Base-by-base conservation (phyloP, 352 stramenopile genomes). In the Pythium monospermum region DNA sequence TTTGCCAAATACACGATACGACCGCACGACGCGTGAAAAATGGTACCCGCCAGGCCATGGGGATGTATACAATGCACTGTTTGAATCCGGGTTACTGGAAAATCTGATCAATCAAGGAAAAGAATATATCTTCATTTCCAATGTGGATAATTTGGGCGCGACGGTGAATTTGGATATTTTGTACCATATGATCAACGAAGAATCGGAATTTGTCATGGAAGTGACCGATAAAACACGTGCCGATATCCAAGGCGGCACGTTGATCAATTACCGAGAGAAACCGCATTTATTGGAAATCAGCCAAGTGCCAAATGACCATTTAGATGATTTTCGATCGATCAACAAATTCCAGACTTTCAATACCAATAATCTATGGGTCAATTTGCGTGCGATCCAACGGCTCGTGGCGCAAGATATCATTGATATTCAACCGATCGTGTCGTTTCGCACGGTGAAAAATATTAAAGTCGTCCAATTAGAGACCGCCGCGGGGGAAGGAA, bases 61-160 rank as follows among this genome's bases (percentile, higher is more conserved):
- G 57, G 97, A 99, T 69, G 85, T 99, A 5, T 99, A 99, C 75
- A 96, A 98, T 39, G 96, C 96, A 46, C 71, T 99, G 7, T 97
- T 98, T 50, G 96, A 98, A 49, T 98, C 92, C 0, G 97, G 96
- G 4, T 68, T 96, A 61, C 81, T 99, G 12, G 95, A 99, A 60
- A 84, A 88, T 49, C 82, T 99, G 32, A 95, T 99, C 45, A 84
- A 88, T 40, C 81, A 92, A 58, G 96, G 96, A 53, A 98, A 98
- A 65, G 97, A 98, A 66, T 99, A 99, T 78, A 98, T 99, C 64
- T 99, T 99, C 76, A 98, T 99, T 53, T 98, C 91, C 45, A 99
- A 99, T 73, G 97, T 98, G 33, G 97, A 99, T 76, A 99, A 99
- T 66, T 83, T 99, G 8, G 96, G 97, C 30, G 96, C 96, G 16